Percentiles rank a stretch among this genome's conserved stretches.
phyloP scores from a whole-genome alignment of 768 basidiomycete species.

The Collybiopsis luxurians region DNA sequence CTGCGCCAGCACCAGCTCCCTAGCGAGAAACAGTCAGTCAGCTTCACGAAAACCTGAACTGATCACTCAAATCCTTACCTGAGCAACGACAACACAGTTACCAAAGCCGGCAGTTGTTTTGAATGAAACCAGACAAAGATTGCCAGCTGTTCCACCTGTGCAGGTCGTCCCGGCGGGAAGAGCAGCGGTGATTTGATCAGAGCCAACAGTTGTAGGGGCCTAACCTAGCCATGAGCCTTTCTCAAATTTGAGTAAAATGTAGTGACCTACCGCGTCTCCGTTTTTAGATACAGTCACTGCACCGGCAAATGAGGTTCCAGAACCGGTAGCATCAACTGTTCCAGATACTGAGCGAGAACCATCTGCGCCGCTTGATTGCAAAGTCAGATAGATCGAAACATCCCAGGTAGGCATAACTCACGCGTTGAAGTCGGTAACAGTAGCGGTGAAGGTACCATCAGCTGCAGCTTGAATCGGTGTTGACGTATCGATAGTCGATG shows the following conservation, averaged over 20 bases:
- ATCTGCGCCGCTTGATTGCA: conserved; percentile 12
- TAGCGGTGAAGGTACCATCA: conserved; percentile 26
- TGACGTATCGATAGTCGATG: conserved; percentile 17
- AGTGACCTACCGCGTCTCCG: conserved; percentile 13
- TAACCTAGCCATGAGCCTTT: background rate
- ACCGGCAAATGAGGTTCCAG: conserved; percentile 12
- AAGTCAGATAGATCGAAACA: background rate
- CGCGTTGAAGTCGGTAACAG: conserved; percentile 33
- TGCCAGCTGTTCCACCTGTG: conserved; percentile 22
- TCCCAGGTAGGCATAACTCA: conserved; percentile 14
- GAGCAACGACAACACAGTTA: conserved; percentile 30
- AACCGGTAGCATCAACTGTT: conserved; percentile 12
- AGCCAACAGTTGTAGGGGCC: conserved; percentile 19
- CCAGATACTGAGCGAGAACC: conserved; percentile 17
- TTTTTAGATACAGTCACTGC: conserved; percentile 17
- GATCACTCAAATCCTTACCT: no score
- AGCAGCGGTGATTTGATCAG: conserved; percentile 22
- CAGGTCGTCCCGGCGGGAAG: conserved; percentile 28
- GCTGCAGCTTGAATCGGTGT: conserved; percentile 17
- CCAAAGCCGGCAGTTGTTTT: conserved; percentile 32
- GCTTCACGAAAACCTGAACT: no score
- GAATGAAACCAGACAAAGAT: conserved; percentile 18
- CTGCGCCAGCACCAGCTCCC: background rate
- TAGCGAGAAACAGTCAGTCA: no score
- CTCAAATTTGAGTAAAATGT: background rate